Conservation (phyloP, 139 green algal species). For the Chlorella sp. region DNA sequence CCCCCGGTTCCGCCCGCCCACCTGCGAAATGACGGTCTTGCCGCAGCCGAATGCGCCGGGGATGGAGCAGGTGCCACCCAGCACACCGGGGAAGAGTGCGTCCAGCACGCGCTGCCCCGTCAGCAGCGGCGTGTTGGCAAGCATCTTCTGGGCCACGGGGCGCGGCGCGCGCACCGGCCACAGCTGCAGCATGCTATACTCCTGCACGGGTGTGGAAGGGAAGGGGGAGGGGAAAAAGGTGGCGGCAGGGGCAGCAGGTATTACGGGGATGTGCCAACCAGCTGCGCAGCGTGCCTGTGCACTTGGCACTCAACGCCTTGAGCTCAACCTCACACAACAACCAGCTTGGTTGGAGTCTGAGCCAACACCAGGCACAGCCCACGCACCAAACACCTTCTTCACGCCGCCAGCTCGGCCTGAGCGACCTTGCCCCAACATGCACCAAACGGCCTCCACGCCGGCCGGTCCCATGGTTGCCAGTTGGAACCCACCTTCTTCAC, state of each 20-base stretch:
- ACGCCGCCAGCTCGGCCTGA: too few species aligned
- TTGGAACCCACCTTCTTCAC: conserved; percentile 90
- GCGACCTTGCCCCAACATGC: too few species aligned
- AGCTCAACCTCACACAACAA: too few species aligned
- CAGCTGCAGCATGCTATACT: conserved; percentile 96
- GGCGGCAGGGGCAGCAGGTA: not conserved
- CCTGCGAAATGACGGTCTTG: conserved; percentile 99
- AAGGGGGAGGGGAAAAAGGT: too few species aligned
- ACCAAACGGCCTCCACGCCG: too few species aligned
- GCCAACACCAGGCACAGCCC: too few species aligned
- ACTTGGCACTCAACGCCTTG: too few species aligned
- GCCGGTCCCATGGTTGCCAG: too few species aligned
- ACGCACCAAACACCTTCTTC: not conserved
- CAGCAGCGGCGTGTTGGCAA: conserved; percentile 96
- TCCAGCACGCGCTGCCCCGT: conserved; percentile 99
- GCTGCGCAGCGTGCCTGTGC: too few species aligned
- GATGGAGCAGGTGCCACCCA: conserved; percentile 98
- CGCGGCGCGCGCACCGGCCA: conserved; percentile 96
- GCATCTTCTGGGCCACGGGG: conserved; percentile 94
- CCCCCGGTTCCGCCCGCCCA: not conserved
- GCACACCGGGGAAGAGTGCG: conserved; percentile 97
- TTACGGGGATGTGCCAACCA: too few species aligned
- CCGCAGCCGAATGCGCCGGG: conserved; percentile 98
- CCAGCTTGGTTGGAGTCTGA: too few species aligned
- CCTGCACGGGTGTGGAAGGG: conserved; percentile 46